These are phyloP conservation scores for Serendipita sp. DNA, from an alignment of 768 basidiomycete genomes.

Conservation along the genomic window DNA sequence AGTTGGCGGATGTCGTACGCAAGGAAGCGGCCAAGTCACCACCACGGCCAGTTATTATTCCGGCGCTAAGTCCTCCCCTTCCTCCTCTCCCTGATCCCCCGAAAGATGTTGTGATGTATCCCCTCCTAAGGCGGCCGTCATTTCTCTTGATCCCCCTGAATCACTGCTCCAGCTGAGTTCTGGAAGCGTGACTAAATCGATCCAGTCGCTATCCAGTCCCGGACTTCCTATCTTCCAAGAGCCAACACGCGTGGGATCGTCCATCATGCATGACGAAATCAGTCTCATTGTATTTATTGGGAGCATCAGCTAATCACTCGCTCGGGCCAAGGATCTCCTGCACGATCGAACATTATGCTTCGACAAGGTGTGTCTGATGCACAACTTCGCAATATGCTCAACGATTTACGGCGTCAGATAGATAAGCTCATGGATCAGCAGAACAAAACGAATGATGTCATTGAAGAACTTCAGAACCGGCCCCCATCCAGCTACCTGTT, in stretches of 20 bases:
- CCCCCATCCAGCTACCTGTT: constrained; percentile 14
- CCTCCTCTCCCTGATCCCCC: background rate
- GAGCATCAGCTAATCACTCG: background rate
- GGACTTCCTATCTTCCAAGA: background rate
- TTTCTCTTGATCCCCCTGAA: background rate
- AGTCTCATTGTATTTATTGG: background rate
- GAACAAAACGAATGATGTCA: constrained; percentile 34
- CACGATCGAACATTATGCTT: constrained; percentile 8
- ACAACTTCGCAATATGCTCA: no score
- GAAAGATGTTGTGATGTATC: background rate
- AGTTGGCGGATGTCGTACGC: constrained; percentile 22
- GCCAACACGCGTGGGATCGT: background rate
- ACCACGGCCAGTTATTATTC: no score
- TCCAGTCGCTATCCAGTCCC: background rate
- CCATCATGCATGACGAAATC: background rate
- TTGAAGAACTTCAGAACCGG: constrained; percentile 43
- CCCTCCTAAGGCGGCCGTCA: background rate
- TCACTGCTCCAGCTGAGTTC: background rate
- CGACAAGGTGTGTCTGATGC: constrained; percentile 21
- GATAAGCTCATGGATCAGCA: no score
- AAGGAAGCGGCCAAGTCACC: no score
- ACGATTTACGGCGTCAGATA: no score
- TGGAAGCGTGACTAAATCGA: background rate
- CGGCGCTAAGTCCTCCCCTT: constrained; percentile 3
- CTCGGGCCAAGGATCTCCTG: background rate